Conservation (phyloP, 2,329 filamentous ascomycete species). For the Cyphellophora attinorum region DNA sequence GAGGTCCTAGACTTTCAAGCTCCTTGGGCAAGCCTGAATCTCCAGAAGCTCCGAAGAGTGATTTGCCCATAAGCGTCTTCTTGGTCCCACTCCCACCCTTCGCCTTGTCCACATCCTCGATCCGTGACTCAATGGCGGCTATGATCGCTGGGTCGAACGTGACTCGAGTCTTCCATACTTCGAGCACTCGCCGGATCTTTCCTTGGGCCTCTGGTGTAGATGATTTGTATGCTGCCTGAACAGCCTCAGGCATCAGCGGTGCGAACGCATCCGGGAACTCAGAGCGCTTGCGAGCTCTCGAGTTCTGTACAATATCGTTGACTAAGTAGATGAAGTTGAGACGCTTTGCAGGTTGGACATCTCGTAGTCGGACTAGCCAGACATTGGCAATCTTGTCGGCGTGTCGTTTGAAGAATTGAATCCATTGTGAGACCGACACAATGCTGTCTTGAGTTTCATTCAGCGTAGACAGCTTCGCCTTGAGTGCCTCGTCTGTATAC, state of each 20-base stretch:
- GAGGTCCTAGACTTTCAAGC: conserved; percentile 62
- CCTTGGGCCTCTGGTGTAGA: conserved; percentile 75
- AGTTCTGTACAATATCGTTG: conserved; percentile 96
- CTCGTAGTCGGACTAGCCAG: conserved; percentile 83
- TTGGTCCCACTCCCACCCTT: conserved; percentile 30
- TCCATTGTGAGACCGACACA: conserved; percentile 94
- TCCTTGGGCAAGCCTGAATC: conserved; percentile 58
- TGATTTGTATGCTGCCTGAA: conserved; percentile 80
- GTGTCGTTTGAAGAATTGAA: conserved; percentile 96
- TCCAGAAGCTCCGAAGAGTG: conserved; percentile 56
- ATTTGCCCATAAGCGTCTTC: conserved; percentile 53
- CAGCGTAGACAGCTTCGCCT: conserved; percentile 86
- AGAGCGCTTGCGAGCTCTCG: conserved; percentile 80
- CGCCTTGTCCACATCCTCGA: conserved; percentile 58
- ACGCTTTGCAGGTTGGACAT: conserved; percentile 75
- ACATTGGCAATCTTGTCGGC: conserved; percentile 85
- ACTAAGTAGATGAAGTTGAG: conserved; percentile 89
- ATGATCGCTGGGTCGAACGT: conserved; percentile 80
- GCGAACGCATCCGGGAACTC: conserved; percentile 91
- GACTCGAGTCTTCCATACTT: conserved; percentile 80
- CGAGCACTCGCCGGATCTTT: conserved; percentile 79
- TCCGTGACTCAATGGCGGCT: conserved; percentile 65
- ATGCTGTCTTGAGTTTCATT: conserved; percentile 98
- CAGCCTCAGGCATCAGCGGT: conserved; percentile 85
- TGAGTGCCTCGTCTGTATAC: conserved; percentile 90